Percentiles rank a stretch among this genome's conserved stretches.
Evolutionary conservation across 108 stramenopile species (phyloP).

Genomic region (Fistulifera solaris): DNA sequence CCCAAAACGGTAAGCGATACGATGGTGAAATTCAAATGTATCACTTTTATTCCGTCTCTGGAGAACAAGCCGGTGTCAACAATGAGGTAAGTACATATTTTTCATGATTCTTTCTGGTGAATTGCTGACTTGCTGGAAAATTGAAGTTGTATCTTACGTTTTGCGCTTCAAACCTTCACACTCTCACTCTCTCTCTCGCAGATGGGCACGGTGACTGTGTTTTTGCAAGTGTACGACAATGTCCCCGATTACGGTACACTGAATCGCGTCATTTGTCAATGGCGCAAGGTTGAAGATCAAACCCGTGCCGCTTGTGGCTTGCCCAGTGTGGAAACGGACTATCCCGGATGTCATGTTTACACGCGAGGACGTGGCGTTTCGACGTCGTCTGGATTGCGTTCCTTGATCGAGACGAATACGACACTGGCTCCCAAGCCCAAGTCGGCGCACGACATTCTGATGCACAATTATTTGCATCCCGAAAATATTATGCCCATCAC

Average conservation of each 20-base stretch:
- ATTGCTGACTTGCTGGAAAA: background rate
- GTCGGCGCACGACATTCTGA: background rate
- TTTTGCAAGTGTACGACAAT: conserved; percentile 28
- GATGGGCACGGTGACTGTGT: conserved; percentile 27
- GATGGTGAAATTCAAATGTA: conserved; percentile 36
- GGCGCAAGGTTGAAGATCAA: conserved; percentile 28
- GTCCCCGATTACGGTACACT: conserved; percentile 13
- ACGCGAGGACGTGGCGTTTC: background rate
- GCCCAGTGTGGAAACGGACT: background rate
- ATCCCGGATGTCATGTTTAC: background rate
- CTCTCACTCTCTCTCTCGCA: conserved; percentile 5
- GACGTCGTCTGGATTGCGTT: background rate
- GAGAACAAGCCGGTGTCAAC: conserved; percentile 13
- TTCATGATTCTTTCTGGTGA: background rate
- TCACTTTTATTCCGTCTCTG: conserved; percentile 23
- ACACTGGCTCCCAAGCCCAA: background rate
- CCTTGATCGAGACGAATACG: too few relatives aligned
- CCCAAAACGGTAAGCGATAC: conserved; percentile 37
- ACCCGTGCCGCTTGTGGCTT: conserved; percentile 28
- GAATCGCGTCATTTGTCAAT: conserved; percentile 41
- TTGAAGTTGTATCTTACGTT: background rate
- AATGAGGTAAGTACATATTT: conserved; percentile 1
- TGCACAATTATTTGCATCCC: background rate
- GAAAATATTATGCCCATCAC: background rate
- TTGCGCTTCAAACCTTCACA: too few relatives aligned